phyloP scores from a whole-genome alignment of 2,329 filamentous ascomycete genomes.

The Lecanicillium sp. region DNA sequence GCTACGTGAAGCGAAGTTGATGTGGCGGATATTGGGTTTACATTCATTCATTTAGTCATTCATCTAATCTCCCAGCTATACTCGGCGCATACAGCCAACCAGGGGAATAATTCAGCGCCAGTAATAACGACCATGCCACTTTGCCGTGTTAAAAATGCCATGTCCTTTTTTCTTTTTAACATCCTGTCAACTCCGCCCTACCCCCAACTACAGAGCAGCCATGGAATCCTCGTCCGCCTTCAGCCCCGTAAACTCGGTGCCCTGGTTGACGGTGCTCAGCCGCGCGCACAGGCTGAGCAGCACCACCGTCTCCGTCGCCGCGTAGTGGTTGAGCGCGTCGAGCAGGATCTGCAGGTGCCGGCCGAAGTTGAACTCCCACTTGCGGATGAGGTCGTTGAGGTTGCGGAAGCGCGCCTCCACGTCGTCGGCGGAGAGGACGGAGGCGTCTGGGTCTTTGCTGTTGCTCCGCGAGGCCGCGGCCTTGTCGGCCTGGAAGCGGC shows the following conservation, averaged over 20 bases:
- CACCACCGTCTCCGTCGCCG: conserved; percentile 93
- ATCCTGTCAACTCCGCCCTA: not conserved
- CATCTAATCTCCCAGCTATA: not conserved
- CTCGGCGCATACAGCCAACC: not conserved
- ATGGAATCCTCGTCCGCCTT: conserved; percentile 49
- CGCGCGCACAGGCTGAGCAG: conserved; percentile 81
- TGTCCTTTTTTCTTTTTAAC: not conserved
- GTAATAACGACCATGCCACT: not conserved
- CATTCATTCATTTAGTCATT: conserved; percentile 6
- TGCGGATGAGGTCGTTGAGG: conserved; percentile 78
- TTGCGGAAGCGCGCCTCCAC: conserved; percentile 57
- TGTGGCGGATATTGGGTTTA: too few relatives aligned
- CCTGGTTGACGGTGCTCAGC: conserved; percentile 75
- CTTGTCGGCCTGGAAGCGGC: conserved; percentile 46
- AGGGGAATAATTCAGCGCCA: not conserved
- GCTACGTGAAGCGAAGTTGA: too few relatives aligned
- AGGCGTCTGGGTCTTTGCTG: conserved; percentile 24
- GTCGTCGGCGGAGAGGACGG: conserved; percentile 28
- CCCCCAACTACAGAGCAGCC: not conserved
- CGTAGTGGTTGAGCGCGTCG: conserved; percentile 93
- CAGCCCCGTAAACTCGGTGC: conserved; percentile 57
- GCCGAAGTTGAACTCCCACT: conserved; percentile 91
- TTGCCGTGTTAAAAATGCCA: not conserved
- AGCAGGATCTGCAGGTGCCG: conserved; percentile 88
- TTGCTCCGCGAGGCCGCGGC: conserved; percentile 30